Conservation (phyloP, 257 asterid genomes). For the Solanum bukasovii region DNA sequence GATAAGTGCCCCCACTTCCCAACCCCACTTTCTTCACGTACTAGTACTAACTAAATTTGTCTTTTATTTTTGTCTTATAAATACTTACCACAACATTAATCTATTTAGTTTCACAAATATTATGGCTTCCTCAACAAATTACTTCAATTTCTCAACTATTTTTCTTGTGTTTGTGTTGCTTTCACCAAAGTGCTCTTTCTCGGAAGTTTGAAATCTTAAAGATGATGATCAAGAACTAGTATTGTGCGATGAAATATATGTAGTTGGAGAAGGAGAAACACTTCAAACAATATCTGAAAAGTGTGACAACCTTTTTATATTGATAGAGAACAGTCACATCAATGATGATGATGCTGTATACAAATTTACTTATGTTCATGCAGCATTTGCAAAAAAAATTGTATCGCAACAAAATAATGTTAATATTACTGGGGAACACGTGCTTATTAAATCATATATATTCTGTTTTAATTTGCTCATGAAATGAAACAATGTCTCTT, state of each 20-base stretch:
- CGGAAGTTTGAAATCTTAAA: not conserved
- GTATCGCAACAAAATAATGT: too few species aligned
- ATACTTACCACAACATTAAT: not conserved
- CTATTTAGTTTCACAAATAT: not conserved
- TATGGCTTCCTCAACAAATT: not conserved
- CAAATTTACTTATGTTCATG: too few species aligned
- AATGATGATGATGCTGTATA: not conserved
- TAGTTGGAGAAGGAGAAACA: slow-evolving; percentile 19
- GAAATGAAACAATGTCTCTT: too few species aligned
- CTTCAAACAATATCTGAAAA: slow-evolving; percentile 11
- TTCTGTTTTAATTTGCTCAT: too few species aligned
- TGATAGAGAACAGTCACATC: slow-evolving; percentile 12
- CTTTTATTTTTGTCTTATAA: too few species aligned
- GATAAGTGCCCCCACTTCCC: too few species aligned
- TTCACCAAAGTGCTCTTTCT: not conserved
- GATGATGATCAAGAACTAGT: not conserved
- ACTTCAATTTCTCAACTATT: not conserved
- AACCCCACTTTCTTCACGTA: too few species aligned
- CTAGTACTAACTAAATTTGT: too few species aligned
- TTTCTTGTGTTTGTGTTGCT: not conserved
- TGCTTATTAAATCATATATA: too few species aligned
- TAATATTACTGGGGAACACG: too few species aligned
- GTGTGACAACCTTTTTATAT: slow-evolving; percentile 8
- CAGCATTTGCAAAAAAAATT: too few species aligned
- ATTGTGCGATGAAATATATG: slow-evolving; percentile 15